phyloP scores from a whole-genome alignment of 345 rosid species.

The Euphorbia tirucalli region DNA sequence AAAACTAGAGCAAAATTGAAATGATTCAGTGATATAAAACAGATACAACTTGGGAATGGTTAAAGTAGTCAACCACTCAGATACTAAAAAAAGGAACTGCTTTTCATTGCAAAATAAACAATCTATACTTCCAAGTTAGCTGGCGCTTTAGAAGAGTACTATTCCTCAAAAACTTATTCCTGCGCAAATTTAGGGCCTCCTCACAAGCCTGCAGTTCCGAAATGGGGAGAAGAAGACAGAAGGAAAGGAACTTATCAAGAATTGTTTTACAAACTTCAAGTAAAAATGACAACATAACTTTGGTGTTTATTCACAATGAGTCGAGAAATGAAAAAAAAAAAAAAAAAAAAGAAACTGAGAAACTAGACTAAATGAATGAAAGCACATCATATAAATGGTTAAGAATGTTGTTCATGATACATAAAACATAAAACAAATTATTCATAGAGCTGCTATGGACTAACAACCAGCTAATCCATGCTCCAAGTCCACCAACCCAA shows the following conservation, averaged over 20 bases:
- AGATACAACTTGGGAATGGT: conserved; percentile 6
- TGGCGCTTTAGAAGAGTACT: conserved; percentile 54
- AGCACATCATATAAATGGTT: background rate
- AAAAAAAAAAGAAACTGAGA: background rate
- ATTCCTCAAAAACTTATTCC: conserved; percentile 67
- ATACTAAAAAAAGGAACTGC: too few species aligned
- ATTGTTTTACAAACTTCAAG: background rate
- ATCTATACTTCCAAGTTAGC: conserved; percentile 79
- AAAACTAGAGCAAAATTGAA: conserved; percentile 48
- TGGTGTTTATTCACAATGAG: background rate
- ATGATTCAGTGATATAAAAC: conserved; percentile 3
- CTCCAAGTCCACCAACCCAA: background rate
- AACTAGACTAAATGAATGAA: background rate
- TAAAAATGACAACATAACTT: background rate
- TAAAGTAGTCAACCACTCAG: background rate
- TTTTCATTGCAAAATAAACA: background rate
- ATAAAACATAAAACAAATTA: background rate
- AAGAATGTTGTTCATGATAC: background rate
- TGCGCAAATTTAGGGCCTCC: conserved; percentile 58
- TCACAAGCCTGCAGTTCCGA: conserved; percentile 54
- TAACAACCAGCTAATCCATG: background rate
- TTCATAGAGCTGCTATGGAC: background rate
- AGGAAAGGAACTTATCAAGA: background rate
- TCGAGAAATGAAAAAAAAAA: background rate
- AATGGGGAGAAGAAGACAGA: background rate